These are phyloP conservation scores for Anthracocystis setariae DNA, from an alignment of 1,284 basidiomycete genomes.

Conservation along the genomic window DNA sequence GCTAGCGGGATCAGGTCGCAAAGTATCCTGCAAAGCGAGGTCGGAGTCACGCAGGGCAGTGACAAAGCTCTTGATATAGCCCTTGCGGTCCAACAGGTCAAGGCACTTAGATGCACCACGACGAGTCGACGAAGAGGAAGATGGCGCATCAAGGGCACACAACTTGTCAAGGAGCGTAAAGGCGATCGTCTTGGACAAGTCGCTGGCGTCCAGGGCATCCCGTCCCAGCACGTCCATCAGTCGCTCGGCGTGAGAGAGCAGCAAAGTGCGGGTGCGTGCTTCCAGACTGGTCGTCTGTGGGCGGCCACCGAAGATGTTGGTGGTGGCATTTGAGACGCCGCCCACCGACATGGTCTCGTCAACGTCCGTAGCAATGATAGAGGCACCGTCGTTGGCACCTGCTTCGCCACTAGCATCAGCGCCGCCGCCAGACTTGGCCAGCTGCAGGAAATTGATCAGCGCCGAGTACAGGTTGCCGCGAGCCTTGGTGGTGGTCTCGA, in stretches of 20 bases:
- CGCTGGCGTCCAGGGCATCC: constrained; percentile 91
- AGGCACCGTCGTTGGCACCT: constrained; percentile 50
- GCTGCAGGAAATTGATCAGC: constrained; percentile 86
- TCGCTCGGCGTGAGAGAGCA: constrained; percentile 74
- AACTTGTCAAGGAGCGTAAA: constrained; percentile 86
- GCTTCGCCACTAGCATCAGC: constrained; percentile 35
- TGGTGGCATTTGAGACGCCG: constrained; percentile 39
- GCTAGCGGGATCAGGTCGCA: constrained; percentile 91
- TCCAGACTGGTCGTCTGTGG: constrained; percentile 71
- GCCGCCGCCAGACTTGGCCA: constrained; percentile 67
- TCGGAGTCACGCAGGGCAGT: constrained; percentile 85
- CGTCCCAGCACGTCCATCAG: constrained; percentile 81
- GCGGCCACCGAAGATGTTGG: constrained; percentile 36
- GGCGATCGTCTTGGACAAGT: constrained; percentile 94
- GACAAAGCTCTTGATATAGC: constrained; percentile 85
- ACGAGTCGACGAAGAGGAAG: constrained; percentile 34
- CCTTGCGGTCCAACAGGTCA: constrained; percentile 78
- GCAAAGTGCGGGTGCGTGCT: constrained; percentile 73
- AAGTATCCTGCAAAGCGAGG: constrained; percentile 78
- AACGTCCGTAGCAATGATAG: constrained; percentile 43
- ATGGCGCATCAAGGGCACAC: constrained; percentile 67
- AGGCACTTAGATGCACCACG: constrained; percentile 70
- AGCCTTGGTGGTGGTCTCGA: constrained; percentile 83
- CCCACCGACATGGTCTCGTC: constrained; percentile 51
- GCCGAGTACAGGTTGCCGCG: constrained; percentile 96